A percentile compares a stretch with the other conserved stretches of the same genome.
phyloP scores from a whole-genome alignment of 2,329 filamentous ascomycete genomes.

The Fusarium sp. region DNA sequence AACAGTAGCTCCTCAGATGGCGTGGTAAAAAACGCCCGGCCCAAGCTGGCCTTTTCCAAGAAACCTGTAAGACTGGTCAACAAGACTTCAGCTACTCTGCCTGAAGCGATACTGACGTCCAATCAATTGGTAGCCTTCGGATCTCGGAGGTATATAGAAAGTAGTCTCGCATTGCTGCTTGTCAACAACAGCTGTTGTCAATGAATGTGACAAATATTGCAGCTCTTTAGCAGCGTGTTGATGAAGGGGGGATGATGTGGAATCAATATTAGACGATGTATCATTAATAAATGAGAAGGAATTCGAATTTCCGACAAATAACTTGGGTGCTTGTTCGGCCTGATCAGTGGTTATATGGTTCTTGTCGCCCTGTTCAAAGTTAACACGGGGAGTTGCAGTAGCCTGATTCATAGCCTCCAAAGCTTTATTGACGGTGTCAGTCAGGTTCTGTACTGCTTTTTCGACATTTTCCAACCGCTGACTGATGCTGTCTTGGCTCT shows the following conservation, averaged over 20 bases:
- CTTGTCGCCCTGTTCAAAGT: too few species aligned
- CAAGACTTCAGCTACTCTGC: accelerated
- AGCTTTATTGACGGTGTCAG: neutral
- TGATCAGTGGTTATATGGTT: neutral
- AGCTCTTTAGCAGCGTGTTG: conserved; percentile 1
- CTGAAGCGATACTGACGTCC: neutral
- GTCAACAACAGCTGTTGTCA: neutral
- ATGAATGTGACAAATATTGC: neutral
- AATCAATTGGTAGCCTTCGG: conserved; percentile 12
- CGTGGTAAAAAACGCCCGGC: conserved; percentile 1
- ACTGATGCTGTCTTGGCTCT: neutral
- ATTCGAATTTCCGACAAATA: neutral
- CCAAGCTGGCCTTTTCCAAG: neutral
- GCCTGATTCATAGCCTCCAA: neutral
- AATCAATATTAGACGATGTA: neutral
- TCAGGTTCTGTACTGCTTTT: neutral
- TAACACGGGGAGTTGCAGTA: too few species aligned
- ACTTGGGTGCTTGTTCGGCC: neutral
- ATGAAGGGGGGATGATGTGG: neutral
- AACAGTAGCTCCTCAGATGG: conserved; percentile 3
- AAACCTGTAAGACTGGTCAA: neutral
- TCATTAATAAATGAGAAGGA: conserved; percentile 2
- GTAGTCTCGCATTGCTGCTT: accelerated
- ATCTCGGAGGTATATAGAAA: neutral
- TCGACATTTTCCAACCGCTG: neutral